Evolutionary conservation across 805 yeast genomes (phyloP), one percentile per base, ranked within the genome.

Genomic region (Diddensiella santjacobensis): DNA sequence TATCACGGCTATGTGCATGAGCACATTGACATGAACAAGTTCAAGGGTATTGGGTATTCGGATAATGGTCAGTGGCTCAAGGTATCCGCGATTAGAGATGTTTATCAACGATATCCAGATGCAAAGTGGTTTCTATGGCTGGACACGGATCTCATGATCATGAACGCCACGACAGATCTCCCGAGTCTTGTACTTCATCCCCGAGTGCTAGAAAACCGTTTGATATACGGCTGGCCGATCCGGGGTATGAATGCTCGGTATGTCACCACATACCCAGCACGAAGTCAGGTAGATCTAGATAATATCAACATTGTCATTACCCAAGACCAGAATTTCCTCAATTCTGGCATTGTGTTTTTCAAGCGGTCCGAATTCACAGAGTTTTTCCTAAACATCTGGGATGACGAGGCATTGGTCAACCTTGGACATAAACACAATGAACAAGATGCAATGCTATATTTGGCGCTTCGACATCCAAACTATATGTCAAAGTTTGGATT

Each of bases 61-160:
- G 20, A 13, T 3, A 47, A 47, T 19, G 38, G 40, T n/a, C 26
- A 42, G 18, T 66, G 70, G 70, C 53, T 50, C 40, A 66, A 66
- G 40, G 47, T 67, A 19, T 62, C 64, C 11, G 66, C 69, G 17
- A 58, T 66, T 20, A 52, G 52, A 39, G 61, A 66, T 8, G 57
- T 64, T 2, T 62, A 62, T 26, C 55, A 55, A 11, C 40, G 36
- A 17, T 46, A 61, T 42, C 67, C 69, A 2, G 58, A 63, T 2
- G 66, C 60, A 13, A 66, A 66, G 43, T 66, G 70, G 70, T 51
- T 66, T 30, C 65, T 67, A 66, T 66, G 68, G 69, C 55, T 67
- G n/a, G 70, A 66, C 47, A 50, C 57, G 6, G 70, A 66, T 37
- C 60, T 62, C 11, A 49, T 66, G 20, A 58, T 66, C 43, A 63